phyloP scores from a whole-genome alignment of 768 basidiomycete species.

The Boletus coccyginus region DNA sequence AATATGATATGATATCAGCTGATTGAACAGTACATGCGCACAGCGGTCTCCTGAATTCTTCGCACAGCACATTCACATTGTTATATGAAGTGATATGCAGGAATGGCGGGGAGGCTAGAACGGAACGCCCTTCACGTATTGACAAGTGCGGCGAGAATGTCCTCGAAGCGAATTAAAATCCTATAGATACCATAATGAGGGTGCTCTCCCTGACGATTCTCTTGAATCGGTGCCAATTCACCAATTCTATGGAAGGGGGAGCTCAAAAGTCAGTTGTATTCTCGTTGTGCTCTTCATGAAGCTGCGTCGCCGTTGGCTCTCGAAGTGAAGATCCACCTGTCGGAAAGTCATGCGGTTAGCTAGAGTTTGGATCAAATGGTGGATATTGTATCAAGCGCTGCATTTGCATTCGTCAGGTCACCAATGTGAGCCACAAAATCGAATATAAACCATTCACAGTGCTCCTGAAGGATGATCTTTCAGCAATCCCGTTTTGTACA shows the following conservation, averaged over 20 bases:
- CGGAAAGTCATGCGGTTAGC: background rate
- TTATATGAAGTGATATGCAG: background rate
- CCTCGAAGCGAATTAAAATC: conserved; percentile 9
- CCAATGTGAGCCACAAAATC: conserved; percentile 72
- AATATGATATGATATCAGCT: background rate
- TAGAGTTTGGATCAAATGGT: background rate
- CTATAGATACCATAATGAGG: conserved; percentile 18
- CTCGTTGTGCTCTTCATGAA: conserved; percentile 84
- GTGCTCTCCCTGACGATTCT: conserved; percentile 38
- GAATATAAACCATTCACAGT: conserved; percentile 49
- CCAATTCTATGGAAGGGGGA: conserved; percentile 45
- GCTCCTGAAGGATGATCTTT: conserved; percentile 37
- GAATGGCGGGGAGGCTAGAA: too few relatives aligned
- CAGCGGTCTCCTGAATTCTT: background rate
- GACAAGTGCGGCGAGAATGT: background rate
- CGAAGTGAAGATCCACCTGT: conserved; percentile 53
- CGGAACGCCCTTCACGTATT: too few relatives aligned
- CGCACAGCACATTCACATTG: background rate
- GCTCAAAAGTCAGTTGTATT: conserved; percentile 59
- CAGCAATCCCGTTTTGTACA: conserved; percentile 57
- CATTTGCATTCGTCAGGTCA: conserved; percentile 51
- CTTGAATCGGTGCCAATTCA: conserved; percentile 45
- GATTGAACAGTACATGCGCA: background rate
- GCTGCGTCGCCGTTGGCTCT: conserved; percentile 55
- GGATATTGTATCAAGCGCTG: conserved; percentile 55